Evolutionary conservation across 441 rosid genomes (phyloP), one percentile per base, ranked within the genome.

Genomic region (Mallotus repandus): DNA sequence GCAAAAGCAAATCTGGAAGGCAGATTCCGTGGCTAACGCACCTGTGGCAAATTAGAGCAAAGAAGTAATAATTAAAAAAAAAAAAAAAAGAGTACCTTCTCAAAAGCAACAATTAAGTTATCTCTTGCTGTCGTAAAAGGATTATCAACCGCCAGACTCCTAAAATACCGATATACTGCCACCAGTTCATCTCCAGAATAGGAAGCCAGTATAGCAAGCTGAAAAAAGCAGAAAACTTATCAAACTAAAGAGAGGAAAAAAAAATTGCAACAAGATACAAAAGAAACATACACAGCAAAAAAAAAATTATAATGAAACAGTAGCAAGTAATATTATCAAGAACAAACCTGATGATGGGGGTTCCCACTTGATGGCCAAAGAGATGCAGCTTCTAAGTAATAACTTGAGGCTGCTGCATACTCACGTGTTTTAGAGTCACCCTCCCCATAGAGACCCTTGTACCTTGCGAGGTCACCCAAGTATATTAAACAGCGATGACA

Each of bases 401-500:
- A 93, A 84, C 97, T 95, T 50, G 97, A 87, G 38, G 99, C 98
- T 66, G 99, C 94, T 54, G 89, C 86, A 86, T 85, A 88, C 78
- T 95, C 95, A 5, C 95, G 90, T 65, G 81, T 80, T 83, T 86
- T 93, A 46, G 97, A 85, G 72, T 89, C 96, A 38, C 88, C 89
- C 45, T 95, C 99, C 75, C 95, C 99, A 78, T 90, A 93, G 63
- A 86, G 57, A 71, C 99, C 99, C 83, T 93, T 95, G 79, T 95
- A 95, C 70, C 99, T 89, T 18, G 96, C 97, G 43, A 95, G 89
- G 84, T 95, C 99, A 74, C 99, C 99, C 78, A 95, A 87, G 87
- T 91, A 95, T 84, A 95, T 95, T 81, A 95, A 87, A 85, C 99
- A 95, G 25, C 98, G 96, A 74, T 95, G 97, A 80, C 99, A 95